These are phyloP conservation scores for Polytrichum formosum DNA, from an alignment of 225 moss, liverwort and hornwort genomes.

Conservation along the genomic window DNA sequence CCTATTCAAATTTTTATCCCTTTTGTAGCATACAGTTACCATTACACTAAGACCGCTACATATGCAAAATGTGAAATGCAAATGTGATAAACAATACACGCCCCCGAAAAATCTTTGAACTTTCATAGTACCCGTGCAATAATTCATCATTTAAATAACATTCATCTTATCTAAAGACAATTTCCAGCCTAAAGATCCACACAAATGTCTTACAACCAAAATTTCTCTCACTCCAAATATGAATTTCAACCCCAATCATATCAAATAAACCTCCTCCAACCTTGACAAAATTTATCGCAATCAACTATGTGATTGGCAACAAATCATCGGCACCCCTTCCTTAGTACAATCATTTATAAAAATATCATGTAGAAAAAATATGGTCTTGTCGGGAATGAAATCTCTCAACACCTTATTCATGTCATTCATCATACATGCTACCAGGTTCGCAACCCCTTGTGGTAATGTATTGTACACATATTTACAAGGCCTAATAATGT, in stretches of 20 bases:
- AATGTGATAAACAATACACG: conserved; percentile 13
- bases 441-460: too few relatives aligned
- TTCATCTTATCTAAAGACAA: not conserved
- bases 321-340: not conserved
- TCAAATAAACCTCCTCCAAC: not conserved
- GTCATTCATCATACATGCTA: too few relatives aligned
- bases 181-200: conserved; percentile 1
- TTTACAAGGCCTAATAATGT: too few relatives aligned
- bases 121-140: not conserved
- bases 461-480: too few relatives aligned
- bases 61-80: conserved; percentile 24
- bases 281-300: not conserved
- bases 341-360: too few relatives aligned
- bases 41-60: not conserved
- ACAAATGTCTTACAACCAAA: conserved; percentile 1
- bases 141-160: not conserved
- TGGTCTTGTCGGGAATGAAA: too few relatives aligned
- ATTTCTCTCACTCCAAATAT: conserved; percentile 2
- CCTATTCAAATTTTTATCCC: not conserved
- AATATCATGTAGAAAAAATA: too few relatives aligned
- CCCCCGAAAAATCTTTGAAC: not conserved
- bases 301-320: not conserved
- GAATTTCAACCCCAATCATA: not conserved
- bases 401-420: too few relatives aligned
- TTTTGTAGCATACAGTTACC: conserved; percentile 12